Base-by-base conservation (phyloP, 176 grass and related monocot genomes). In the Oropetium thomaeum region DNA sequence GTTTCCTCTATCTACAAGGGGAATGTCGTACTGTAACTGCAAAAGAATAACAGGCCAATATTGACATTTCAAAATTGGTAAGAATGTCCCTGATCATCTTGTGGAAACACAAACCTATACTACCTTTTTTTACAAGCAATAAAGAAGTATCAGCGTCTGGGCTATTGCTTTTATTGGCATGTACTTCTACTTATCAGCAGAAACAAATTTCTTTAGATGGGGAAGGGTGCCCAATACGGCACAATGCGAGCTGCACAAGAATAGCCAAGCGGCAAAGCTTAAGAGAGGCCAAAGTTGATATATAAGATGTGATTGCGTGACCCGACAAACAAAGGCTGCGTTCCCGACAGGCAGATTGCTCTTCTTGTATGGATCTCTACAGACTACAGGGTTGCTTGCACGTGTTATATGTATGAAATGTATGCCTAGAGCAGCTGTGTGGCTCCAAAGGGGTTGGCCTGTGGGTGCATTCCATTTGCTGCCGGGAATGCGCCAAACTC, bases 401-500 rank as follows among this genome's bases (percentile, higher is more conserved):
- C n/a, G 28, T 39, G 41, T 14, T 19, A n/a, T 62, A 55, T 33
- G 64, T 38, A 62, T 14, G 27, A 19, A 48, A 17, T 54, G 45
- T 65, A 70, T 19, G 60, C 67, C 83, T 90, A 93, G 5, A 89
- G 54, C 39, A 89, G 86, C 25, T 89, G 86, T 0, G 81, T 58
- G 22, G 72, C 44, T 81, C 84, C 91, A 25, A 90, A 87, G 0
- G 91, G 87, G 69, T 84, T 90, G 29, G 80, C 43, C 10, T 87
- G 85, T 48, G 83, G 77, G 49, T 53, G 78, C 57, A 52, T 67
- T 40, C 71, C 85, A 66, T 82, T 90, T 73, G 65, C 74, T 23
- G 81, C 28, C 0, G 84, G 87, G 54, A 93, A 93, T 65, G 84
- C 61, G 20, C 78, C 81, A 3, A 90, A 90, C 33, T 87, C 87